Evolutionary conservation across 2,329 filamentous ascomycete species (phyloP), one percentile per base, ranked within the genome.

Genomic region (Ophiobolus disseminans): DNA sequence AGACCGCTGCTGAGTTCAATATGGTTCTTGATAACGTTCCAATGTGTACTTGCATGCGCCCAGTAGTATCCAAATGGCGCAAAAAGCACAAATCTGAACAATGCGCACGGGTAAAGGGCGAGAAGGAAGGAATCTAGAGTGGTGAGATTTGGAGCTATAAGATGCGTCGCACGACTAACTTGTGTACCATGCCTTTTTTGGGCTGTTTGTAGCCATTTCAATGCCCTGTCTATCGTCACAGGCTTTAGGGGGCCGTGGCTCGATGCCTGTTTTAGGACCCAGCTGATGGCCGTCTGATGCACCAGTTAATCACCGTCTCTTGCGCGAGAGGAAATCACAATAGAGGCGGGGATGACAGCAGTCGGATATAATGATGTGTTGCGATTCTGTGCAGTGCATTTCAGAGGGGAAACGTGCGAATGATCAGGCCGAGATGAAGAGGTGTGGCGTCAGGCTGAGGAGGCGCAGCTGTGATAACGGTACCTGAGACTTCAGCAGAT

Each of bases 1-100:
- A 48, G 50, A n/a, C 53, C 55, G 17, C 55, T 46, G 17, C 51
- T 45, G 5, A 63, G 48, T 20, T 53, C 11, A 16, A 19, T 19
- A 35, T 63, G 26, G 2, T 42, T 16, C 11, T 32, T 36, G 30
- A 63, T 37, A 5, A 55, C 2, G 5, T 40, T 23, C 40, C 42
- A 25, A 23, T 63, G 58, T 3, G 28, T 23, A 0, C 1, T 11
- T 11, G 43, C 32, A 30, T 21, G 8, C 2, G 5, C 4, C 31
- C 19, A 45, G 30, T 57, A 63, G 9, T 30, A 36, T 9, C 40
- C 16, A 4, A 41, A 19, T 9, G 50, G 47, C 7, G 36, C 28
- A 8, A 55, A 26, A 13, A 53, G 1, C 3, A 26, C 35, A n/a
- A 56, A 52, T 42, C 57, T 45, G 6, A 53, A 14, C 14, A 48